A percentile compares a stretch with the other conserved stretches of the same genome.
Conservation (phyloP, 2,329 filamentous ascomycete species). For the Pseudocercospora macadamiae region DNA sequence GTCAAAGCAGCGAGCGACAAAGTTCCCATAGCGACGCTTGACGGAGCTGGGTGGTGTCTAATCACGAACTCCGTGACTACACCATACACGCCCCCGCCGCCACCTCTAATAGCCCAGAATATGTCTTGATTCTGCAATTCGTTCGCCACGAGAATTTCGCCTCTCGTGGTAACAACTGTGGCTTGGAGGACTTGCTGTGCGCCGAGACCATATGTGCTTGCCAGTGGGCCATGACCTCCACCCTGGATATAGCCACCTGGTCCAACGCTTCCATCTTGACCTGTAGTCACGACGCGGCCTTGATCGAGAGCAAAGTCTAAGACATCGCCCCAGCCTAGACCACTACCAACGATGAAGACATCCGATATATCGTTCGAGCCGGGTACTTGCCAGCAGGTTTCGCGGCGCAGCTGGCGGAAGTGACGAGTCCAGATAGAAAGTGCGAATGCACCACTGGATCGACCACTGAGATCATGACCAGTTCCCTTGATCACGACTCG, state of each 20-base stretch:
- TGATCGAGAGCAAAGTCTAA: conserved; percentile 22
- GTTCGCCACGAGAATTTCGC: conserved; percentile 53
- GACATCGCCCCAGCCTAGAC: conserved; percentile 29
- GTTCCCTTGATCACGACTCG: conserved; percentile 25
- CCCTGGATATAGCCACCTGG: conserved; percentile 63
- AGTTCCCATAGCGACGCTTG: conserved; percentile 17
- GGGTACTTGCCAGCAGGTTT: conserved; percentile 8
- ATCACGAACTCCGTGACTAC: conserved; percentile 52
- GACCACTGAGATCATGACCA: conserved; percentile 26
- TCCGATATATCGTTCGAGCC: conserved; percentile 13
- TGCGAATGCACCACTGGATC: conserved; percentile 21
- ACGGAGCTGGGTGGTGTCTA: conserved; percentile 34
- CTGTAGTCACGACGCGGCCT: conserved; percentile 22
- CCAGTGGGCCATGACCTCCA: conserved; percentile 61
- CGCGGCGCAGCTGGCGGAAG: conserved; percentile 15
- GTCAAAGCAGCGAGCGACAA: conserved; percentile 23
- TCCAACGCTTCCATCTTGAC: conserved; percentile 22
- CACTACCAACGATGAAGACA: conserved; percentile 32
- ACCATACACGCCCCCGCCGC: conserved; percentile 63
- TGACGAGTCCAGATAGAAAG: conserved; percentile 25
- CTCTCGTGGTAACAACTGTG: conserved; percentile 52
- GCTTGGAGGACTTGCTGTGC: conserved; percentile 61
- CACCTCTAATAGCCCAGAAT: conserved; percentile 66
- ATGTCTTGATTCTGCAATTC: conserved; percentile 55
- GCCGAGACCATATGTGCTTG: conserved; percentile 58